Base-by-base conservation (phyloP, 257 asterid genomes). In the Scutellaria minor region DNA sequence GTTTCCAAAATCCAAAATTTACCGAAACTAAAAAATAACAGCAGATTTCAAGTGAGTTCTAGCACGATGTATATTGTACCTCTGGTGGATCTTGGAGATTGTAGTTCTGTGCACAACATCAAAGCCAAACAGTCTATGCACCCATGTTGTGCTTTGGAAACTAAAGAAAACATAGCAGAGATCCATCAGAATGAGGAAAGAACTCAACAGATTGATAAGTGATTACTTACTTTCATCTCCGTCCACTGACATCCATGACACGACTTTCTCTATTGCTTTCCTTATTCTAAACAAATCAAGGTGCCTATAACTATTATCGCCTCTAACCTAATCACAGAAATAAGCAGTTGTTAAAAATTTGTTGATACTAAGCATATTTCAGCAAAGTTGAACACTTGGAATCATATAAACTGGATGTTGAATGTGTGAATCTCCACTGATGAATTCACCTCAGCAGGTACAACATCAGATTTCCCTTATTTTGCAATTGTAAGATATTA, bases 101-200 rank as follows among this genome's bases (percentile, higher is more conserved):
- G 88, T 74, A 89, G 71, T 75, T 93, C 96, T 39, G 89, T 67
- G 77, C 97, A 89, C 51, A 93, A 50, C 88, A 90, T 84, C 84
- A 90, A 83, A 44, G 96, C 96, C 80, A 93, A 72, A 83, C 90
- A 90, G 81, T 93, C 98, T 44, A 90, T 93, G 92, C 98, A 90
- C 73, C 97, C 98, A 72, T 89, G 98, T 75, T 93, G 97, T 24
- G 90, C 96, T 86, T 93, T 93, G 31, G 91, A 80, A 82, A 86
- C 96, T 91, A 89, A 37, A 61, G 70, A 75, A 27, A 55, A 66
- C 13, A 37, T 48, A 31, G 54, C 48, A 44, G 72, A 14, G 27
- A 37, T 66, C 44, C 7, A 24, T 66, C 18, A 76, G 68, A 84
- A 73, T 35, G 47, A 55, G 62, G 58, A 76, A 74, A 14, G 42